phyloP scores from a whole-genome alignment of 2,329 filamentous ascomycete genomes.

The Alternaria triticina region DNA sequence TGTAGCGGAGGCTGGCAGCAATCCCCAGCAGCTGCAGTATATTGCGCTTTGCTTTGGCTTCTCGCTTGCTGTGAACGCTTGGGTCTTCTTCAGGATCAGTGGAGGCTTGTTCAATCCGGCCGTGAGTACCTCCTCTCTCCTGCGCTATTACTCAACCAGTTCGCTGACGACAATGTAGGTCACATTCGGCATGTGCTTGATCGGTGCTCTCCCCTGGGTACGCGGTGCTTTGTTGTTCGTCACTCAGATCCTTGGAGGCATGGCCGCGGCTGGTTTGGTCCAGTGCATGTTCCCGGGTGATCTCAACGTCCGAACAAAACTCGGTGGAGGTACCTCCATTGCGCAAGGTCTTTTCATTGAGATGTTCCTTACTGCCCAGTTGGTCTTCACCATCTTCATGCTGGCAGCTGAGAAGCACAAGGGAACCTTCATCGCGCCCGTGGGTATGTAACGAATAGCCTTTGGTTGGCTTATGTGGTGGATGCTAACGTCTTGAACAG shows the following conservation, averaged over 20 bases:
- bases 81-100: conserved; percentile 39
- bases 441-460: conserved; percentile 52
- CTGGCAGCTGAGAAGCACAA: conserved; percentile 68
- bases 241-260: conserved; percentile 31
- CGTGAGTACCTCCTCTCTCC: neutral
- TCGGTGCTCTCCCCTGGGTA: conserved; percentile 21
- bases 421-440: conserved; percentile 60
- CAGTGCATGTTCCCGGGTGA: conserved; percentile 31
- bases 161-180: conserved; percentile 1
- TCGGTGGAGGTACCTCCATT: conserved; percentile 18
- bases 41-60: conserved; percentile 51
- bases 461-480: neutral
- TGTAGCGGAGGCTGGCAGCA: conserved; percentile 32
- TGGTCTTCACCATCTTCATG: conserved; percentile 56
- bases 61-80: conserved; percentile 51
- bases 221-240: conserved; percentile 24
- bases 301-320: conserved; percentile 25
- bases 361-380: conserved; percentile 31
- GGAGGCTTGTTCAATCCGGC: conserved; percentile 36
- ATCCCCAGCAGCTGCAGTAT: conserved; percentile 48
- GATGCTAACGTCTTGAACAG: neutral
- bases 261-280: conserved; percentile 34
- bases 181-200: conserved; percentile 42
- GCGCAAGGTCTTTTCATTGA: conserved; percentile 30
- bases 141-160: neutral